Conservation (phyloP, 495 filamentous ascomycete species). For the Cudoniella acicularis region DNA sequence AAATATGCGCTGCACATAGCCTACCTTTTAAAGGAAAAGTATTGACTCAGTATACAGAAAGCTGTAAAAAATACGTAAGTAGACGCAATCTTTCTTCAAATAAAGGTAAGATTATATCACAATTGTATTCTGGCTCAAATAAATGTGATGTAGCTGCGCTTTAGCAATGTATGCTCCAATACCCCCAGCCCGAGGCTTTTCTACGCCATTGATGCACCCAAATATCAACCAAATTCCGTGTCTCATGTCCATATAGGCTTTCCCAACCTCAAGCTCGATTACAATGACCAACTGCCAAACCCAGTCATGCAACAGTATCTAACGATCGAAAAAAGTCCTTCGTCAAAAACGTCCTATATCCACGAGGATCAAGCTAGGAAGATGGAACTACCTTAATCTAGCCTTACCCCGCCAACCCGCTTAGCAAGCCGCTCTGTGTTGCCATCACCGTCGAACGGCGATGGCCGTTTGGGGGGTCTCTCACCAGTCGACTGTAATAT, state of each 20-base stretch:
- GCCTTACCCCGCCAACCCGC: constrained; percentile 95
- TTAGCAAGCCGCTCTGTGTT: constrained; percentile 84
- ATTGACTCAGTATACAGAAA: too few relatives aligned
- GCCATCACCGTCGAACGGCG: constrained; percentile 35
- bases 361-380: constrained; percentile 19
- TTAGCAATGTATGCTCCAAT: background rate
- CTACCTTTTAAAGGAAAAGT: too few relatives aligned
- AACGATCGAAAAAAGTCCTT: background rate
- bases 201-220: constrained; percentile 14
- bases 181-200: background rate
- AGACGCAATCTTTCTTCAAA: too few relatives aligned
- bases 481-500: constrained; percentile 96
- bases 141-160: too few relatives aligned
- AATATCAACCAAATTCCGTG: too few relatives aligned
- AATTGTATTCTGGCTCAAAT: too few relatives aligned
- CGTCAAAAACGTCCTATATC: constrained; percentile 14
- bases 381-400: constrained; percentile 43
- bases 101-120: too few relatives aligned
- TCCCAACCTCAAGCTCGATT: background rate
- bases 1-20: too few relatives aligned
- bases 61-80: too few relatives aligned
- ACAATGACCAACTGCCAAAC: background rate
- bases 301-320: background rate
- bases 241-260: background rate
- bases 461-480: constrained; percentile 81